Conservation (phyloP, 257 asterid species). For the Asclepias syriaca region DNA sequence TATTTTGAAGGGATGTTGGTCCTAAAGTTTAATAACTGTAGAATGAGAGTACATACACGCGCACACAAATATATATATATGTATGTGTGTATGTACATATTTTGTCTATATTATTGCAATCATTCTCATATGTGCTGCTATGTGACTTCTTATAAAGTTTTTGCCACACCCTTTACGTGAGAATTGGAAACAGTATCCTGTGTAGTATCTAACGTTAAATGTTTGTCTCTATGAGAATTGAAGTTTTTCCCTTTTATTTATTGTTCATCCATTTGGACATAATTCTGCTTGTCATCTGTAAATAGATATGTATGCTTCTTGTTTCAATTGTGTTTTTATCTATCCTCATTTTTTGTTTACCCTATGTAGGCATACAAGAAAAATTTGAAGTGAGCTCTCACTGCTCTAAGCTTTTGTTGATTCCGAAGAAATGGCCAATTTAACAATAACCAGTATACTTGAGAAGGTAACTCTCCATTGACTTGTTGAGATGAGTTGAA, state of each 20-base stretch:
- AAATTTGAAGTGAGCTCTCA: constrained; percentile 1
- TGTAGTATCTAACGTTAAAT: background rate
- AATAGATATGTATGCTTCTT: background rate
- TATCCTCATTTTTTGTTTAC: background rate
- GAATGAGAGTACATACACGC: background rate
- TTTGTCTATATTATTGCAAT: background rate
- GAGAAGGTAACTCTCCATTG: constrained; percentile 57
- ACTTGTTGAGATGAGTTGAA: constrained; percentile 5
- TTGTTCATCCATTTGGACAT: background rate
- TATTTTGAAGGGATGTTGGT: background rate
- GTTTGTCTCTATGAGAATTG: background rate
- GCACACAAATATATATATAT: too few relatives aligned
- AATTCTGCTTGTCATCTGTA: background rate
- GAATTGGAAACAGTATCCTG: background rate
- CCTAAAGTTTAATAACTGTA: background rate
- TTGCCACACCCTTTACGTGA: background rate
- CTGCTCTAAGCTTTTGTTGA: constrained; percentile 2
- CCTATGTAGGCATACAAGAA: background rate
- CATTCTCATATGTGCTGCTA: background rate
- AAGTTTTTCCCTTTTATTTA: too few relatives aligned
- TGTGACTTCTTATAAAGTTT: background rate
- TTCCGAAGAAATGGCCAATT: constrained; percentile 40
- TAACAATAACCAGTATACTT: constrained; percentile 51
- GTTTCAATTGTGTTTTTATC: background rate
- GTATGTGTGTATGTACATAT: too few relatives aligned